Evolutionary conservation across 176 grass and related monocot genomes (phyloP).

Genomic region (Musa beccarii): DNA sequence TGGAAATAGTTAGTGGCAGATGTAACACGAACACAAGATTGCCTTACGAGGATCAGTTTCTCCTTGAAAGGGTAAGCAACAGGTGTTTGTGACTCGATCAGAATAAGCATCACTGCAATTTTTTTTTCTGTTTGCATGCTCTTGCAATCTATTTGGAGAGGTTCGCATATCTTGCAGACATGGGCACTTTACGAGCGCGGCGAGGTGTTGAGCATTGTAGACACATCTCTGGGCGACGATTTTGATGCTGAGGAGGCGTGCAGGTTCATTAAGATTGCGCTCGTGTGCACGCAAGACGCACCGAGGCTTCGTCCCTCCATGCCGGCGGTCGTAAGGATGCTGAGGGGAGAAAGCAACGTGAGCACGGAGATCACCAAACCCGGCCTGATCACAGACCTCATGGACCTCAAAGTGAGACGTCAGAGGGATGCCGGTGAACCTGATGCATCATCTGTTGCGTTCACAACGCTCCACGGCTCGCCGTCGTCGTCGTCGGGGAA

Average conservation of each 20-base stretch:
- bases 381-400: slow-evolving; percentile 1
- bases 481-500: not conserved
- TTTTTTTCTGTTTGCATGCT: not conserved
- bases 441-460: not conserved
- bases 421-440: not conserved
- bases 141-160: not conserved
- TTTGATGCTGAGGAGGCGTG: not conserved
- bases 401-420: slow-evolving; percentile 1
- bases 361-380: not conserved
- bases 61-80: slow-evolving; percentile 3
- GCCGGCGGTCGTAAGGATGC: not conserved
- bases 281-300: slow-evolving; percentile 6
- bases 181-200: not conserved
- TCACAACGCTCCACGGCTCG: not conserved
- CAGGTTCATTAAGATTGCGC: not conserved
- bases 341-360: not conserved
- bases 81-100: not conserved
- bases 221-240: not conserved
- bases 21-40: not conserved
- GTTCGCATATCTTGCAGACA: not conserved
- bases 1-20: slow-evolving; percentile 11
- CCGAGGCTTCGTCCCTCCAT: not conserved
- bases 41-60: not conserved
- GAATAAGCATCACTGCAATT: not conserved
- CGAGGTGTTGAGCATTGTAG: not conserved